These are phyloP conservation scores for Pyracantha coccinea DNA, from an alignment of 331 rosid genomes.

Conservation along the genomic window DNA sequence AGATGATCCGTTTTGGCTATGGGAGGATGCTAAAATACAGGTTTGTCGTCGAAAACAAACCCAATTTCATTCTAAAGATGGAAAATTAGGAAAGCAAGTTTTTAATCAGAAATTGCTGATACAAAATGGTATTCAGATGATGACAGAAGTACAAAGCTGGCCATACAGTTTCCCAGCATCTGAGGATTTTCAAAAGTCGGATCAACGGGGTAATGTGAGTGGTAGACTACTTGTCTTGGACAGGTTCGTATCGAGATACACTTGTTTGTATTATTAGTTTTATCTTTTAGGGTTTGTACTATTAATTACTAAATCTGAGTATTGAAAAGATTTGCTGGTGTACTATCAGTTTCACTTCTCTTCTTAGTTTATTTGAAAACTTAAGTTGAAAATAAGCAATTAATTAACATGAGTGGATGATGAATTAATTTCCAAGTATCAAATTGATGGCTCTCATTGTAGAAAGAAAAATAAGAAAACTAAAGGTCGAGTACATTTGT, in stretches of 20 bases:
- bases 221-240: slow-evolving; percentile 63
- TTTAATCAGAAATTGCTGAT: neutral
- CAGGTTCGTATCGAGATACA: slow-evolving; percentile 34
- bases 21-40: slow-evolving; percentile 83
- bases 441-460: neutral
- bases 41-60: slow-evolving; percentile 13
- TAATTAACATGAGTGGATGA: neutral
- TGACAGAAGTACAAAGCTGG: slow-evolving; percentile 68
- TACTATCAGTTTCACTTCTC: neutral
- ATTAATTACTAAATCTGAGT: neutral
- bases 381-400: neutral
- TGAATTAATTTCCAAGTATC: neutral
- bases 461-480: neutral
- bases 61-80: neutral
- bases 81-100: neutral
- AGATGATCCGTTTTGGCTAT: slow-evolving; percentile 36
- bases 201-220: slow-evolving; percentile 50
- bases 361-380: neutral
- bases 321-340: neutral
- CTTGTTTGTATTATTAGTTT: neutral
- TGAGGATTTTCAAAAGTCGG: slow-evolving; percentile 55
- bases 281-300: neutral
- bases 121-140: slow-evolving; percentile 35
- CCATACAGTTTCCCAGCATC: slow-evolving; percentile 89
- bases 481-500: neutral